Percentiles rank a stretch among this genome's conserved stretches.
Evolutionary conservation across 2,329 filamentous ascomycete species (phyloP).

Genomic region (Graphilbum sp.): DNA sequence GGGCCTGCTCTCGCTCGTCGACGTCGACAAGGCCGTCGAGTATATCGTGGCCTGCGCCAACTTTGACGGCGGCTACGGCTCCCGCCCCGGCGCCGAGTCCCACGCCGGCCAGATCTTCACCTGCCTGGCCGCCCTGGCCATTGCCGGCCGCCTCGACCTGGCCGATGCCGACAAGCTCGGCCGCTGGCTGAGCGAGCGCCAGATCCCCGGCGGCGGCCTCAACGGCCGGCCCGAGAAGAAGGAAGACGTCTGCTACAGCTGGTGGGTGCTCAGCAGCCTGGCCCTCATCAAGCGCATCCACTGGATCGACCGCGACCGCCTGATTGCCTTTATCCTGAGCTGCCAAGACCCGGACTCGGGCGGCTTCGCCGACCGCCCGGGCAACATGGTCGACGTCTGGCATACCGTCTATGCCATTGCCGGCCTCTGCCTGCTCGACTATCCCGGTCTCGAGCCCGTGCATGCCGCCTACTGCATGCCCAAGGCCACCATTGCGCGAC

Average conservation of each 20-base stretch:
- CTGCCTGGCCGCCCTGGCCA: constrained; percentile 73
- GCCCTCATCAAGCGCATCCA: constrained; percentile 76
- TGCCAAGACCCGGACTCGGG: constrained; percentile 78
- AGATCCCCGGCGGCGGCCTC: constrained; percentile 71
- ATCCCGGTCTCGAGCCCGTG: constrained; percentile 60
- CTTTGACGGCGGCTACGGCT: constrained; percentile 87
- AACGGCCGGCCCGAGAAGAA: constrained; percentile 92
- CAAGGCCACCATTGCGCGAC: constrained; percentile 43
- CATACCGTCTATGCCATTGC: constrained; percentile 84
- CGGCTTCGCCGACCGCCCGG: constrained; percentile 78
- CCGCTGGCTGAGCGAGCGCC: constrained; percentile 84
- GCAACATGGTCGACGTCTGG: constrained; percentile 93
- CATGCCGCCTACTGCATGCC: constrained; percentile 84
- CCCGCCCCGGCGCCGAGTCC: constrained; percentile 78
- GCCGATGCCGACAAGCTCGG: constrained; percentile 71
- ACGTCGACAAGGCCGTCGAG: constrained; percentile 64
- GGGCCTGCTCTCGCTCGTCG: constrained; percentile 51
- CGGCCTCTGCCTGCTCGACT: constrained; percentile 69
- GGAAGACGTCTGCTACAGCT: constrained; percentile 96
- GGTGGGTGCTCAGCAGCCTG: constrained; percentile 92
- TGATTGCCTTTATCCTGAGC: constrained; percentile 66
- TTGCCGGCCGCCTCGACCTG: constrained; percentile 65
- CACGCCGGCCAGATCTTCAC: constrained; percentile 94
- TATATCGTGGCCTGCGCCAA: constrained; percentile 76
- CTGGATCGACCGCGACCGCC: constrained; percentile 78